Percentiles rank a stretch among this genome's conserved stretches.
Evolutionary conservation across 2,329 filamentous ascomycete genomes (phyloP).

Genomic region (Diplodia intermedia): DNA sequence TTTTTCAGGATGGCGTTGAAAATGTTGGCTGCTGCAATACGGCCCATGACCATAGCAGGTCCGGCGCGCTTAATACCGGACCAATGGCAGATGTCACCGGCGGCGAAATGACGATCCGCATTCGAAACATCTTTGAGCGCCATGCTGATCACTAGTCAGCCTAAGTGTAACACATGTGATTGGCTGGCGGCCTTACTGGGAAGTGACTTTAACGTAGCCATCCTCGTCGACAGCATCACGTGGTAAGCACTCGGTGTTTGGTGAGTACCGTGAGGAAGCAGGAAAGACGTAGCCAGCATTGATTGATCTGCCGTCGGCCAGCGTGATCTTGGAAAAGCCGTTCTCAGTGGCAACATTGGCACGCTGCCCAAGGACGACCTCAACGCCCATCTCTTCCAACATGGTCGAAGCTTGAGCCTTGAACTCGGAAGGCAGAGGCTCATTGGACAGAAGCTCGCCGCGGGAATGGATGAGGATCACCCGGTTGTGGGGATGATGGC

Average conservation of each 20-base stretch:
- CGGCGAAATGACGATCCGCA: slow-evolving; percentile 67
- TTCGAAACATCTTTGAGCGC: slow-evolving; percentile 64
- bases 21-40: slow-evolving; percentile 67
- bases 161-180: slow-evolving; percentile 24
- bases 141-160: slow-evolving; percentile 13
- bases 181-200: slow-evolving; percentile 54
- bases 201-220: slow-evolving; percentile 69
- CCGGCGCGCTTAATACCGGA: slow-evolving; percentile 82
- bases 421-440: slow-evolving; percentile 73
- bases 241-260: slow-evolving; percentile 70
- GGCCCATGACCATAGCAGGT: slow-evolving; percentile 75
- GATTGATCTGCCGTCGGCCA: slow-evolving; percentile 56
- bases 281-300: slow-evolving; percentile 70
- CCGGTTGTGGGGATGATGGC: slow-evolving; percentile 66
- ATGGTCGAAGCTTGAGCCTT: slow-evolving; percentile 67
- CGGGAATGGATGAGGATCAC: slow-evolving; percentile 80
- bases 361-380: slow-evolving; percentile 68
- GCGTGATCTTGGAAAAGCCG: slow-evolving; percentile 55
- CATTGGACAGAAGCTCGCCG: slow-evolving; percentile 72
- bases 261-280: slow-evolving; percentile 68
- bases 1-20: slow-evolving; percentile 47
- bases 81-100: slow-evolving; percentile 74
- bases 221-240: slow-evolving; percentile 64
- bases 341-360: slow-evolving; percentile 47
- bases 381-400: slow-evolving; percentile 67